These are phyloP conservation scores for Mycena kentingensis DNA, from an alignment of 768 basidiomycete species.

Conservation along the genomic window DNA sequence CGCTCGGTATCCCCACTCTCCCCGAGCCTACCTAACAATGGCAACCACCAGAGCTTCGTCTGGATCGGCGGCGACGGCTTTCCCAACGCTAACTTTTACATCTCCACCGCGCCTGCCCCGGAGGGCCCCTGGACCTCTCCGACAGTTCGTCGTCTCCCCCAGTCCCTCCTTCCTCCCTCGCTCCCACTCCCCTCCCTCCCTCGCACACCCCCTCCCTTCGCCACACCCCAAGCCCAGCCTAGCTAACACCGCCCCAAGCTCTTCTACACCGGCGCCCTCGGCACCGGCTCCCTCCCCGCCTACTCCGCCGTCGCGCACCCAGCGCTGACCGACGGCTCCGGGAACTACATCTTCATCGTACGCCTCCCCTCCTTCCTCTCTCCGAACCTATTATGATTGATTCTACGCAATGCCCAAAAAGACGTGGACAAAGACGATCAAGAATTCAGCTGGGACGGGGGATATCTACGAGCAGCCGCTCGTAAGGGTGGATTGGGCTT, in stretches of 20 bases:
- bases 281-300: constrained; percentile 13
- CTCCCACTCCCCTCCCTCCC: not conserved
- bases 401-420: not conserved
- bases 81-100: constrained; percentile 17
- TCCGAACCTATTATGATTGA: not conserved
- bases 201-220: too few species aligned
- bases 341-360: constrained; percentile 21
- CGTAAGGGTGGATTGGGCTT: constrained; percentile 17
- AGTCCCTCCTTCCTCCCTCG: not conserved
- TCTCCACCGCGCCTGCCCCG: constrained; percentile 16
- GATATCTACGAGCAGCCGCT: constrained; percentile 19
- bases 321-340: constrained; percentile 18
- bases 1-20: not conserved
- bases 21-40: not conserved
- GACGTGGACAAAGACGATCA: constrained; percentile 13
- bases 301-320: constrained; percentile 18
- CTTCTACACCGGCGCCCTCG: constrained; percentile 13
- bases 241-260: not conserved
- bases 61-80: constrained; percentile 20
- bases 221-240: too few species aligned
- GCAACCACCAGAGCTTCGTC: constrained; percentile 10
- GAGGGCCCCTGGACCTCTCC: constrained; percentile 16
- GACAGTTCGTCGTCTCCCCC: not conserved
- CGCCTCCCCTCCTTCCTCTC: not conserved
- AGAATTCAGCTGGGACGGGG: not conserved